Conservation (phyloP, 129 eudicot genomes). For the Lactuca sativa region DNA sequence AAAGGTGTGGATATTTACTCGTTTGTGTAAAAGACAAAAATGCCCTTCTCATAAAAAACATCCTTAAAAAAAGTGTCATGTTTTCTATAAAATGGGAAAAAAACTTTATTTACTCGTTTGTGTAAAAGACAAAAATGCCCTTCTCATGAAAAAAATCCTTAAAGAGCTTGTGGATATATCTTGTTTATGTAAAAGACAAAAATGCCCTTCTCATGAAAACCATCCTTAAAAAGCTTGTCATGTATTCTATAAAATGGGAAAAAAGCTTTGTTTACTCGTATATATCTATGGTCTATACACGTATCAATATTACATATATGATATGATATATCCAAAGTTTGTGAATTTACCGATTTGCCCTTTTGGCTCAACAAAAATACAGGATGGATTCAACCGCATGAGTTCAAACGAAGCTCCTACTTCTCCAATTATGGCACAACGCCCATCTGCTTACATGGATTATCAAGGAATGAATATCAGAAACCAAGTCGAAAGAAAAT, state of each 20-base stretch:
- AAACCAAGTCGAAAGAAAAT: slow-evolving; percentile 78
- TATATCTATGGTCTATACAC: background rate
- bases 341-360: slow-evolving; percentile 4
- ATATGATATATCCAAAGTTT: background rate
- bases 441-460: slow-evolving; percentile 60
- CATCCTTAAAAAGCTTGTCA: no score
- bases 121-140: no score
- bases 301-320: background rate
- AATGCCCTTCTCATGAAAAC: background rate
- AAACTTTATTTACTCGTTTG: no score
- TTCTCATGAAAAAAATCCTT: no score
- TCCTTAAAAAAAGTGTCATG: no score
- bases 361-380: background rate
- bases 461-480: slow-evolving; percentile 66
- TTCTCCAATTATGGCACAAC: slow-evolving; percentile 56
- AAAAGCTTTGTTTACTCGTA: background rate
- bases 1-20: no score
- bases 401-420: slow-evolving; percentile 53
- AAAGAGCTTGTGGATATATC: no score
- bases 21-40: background rate
- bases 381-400: slow-evolving; percentile 61
- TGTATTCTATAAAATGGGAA: no score
- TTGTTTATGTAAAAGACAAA: background rate
- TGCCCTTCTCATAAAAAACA: background rate
- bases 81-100: no score